Base-by-base conservation (phyloP, 371 early-diverging fungal species). In the Apophysomyces sp. region DNA sequence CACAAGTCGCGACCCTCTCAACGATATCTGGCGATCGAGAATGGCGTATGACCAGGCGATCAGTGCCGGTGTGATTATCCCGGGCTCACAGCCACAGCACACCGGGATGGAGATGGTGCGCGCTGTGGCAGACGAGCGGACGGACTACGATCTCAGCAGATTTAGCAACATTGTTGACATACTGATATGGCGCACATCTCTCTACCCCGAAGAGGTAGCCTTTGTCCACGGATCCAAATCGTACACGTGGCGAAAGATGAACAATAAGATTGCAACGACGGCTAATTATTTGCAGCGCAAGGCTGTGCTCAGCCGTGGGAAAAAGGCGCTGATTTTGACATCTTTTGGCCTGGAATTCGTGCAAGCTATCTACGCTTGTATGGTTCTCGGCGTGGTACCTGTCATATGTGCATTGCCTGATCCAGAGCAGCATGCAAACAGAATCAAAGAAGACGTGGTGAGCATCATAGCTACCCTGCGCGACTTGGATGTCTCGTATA, bases 291-390 rank as follows among this genome's bases (percentile, higher is more conserved):
- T 94, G 32, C 69, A 81, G 58, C 89, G 74, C 73, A 79, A 73
- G 61, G 84, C 75, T 4, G 13, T 13, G 0, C 74, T 86, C 12
- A 79, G 72, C 32, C 66, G 86, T 0, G 86, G 87, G 4, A 82
- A 80, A 52, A 83, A 85, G 54, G 89, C 88, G 3, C 60, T 94
- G 18, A 69, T 93, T 15, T 65, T 89, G n/a, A 82, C 88, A 49
- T 81, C 91, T 2, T 90, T 84, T 63, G 86, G 92, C 8, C 58
- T 91, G 27, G 94, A 93, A 55, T 89, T 86, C 68, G 77, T 91
- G 2, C 74, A 80, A n/a, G 83, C 89, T 1, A 72, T 95, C 13
- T 90, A 92, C 70, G 93, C 92, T 6, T 92, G 93, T 67, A 72
- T 94, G 68, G 86, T 88, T 3, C 73, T 90, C 6, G 94, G 95